Evolutionary conservation across 2,329 filamentous ascomycete species (phyloP), one percentile per base, ranked within the genome.

Genomic region (Alternaria longipes): DNA sequence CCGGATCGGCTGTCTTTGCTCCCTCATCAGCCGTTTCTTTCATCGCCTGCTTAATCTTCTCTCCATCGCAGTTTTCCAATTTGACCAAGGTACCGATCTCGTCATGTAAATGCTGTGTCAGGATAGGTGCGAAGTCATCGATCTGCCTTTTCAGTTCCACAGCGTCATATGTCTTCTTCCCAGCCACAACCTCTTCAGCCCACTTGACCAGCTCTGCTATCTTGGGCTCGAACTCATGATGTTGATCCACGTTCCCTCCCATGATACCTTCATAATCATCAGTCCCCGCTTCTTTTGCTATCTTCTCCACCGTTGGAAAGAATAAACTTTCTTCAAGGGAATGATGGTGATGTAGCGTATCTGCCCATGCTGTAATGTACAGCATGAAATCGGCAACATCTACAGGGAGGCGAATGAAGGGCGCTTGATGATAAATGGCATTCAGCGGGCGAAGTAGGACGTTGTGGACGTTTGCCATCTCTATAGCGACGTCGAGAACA

Each of bases 321-420:
- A 79, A 76, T 45, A 69, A 59, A 0, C 45, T 58, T 51, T 81
- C 79, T 55, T 81, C 79, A 36, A 68, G 61, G 1, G 65, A 52
- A 56, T 80, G 78, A 58, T 80, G 79, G 58, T 79, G 75, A 38
- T 79, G 64, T 5, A 81, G 73, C 38, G 72, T 74, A 16, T 77
- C 72, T 18, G 64, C 65, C 74, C 77, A 81, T 11, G 72, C 73
- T 2, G 65, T 58, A 8, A 76, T 65, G 59, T 76, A 78, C 11
- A 71, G 65, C 22, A 74, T 66, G 14, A 78, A 64, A 45, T 76
- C 70, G n/a, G 65, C 53, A 5, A 75, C 67, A 32, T 62, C 71
- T 60, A 12, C 60, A 54, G 45, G 51, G 1, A 26, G 73, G 60
- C 44, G 70, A 52, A 44, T 68, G 65, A 45, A 70, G 5, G 62